These are phyloP conservation scores for Lactarius trivialis DNA, from an alignment of 768 basidiomycete genomes.

Conservation along the genomic window DNA sequence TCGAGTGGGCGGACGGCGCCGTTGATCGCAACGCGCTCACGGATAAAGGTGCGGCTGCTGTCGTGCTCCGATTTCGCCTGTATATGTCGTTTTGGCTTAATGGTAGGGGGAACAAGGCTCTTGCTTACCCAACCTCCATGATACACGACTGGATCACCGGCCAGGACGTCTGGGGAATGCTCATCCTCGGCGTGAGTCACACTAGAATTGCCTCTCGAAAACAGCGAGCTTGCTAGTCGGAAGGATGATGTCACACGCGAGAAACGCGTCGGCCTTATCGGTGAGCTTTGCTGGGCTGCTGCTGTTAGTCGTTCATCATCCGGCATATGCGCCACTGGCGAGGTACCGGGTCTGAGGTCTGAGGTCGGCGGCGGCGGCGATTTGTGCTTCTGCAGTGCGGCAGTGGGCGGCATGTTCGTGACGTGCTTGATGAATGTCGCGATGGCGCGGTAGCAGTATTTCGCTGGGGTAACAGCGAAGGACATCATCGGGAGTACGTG, in stretches of 20 bases:
- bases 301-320: neutral
- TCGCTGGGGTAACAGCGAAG: conserved; percentile 66
- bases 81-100: neutral
- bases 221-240: neutral
- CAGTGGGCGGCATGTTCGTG: conserved; percentile 41
- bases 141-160: conserved; percentile 61
- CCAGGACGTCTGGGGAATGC: conserved; percentile 27
- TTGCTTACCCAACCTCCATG: conserved; percentile 40
- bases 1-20: conserved; percentile 78
- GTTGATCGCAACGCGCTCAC: conserved; percentile 78
- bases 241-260: neutral
- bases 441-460: conserved; percentile 74
- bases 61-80: conserved; percentile 28
- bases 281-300: neutral
- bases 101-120: neutral
- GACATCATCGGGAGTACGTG: conserved; percentile 70
- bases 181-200: conserved; percentile 15
- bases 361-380: neutral
- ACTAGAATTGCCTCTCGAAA: neutral
- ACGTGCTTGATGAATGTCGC: conserved; percentile 67
- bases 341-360: neutral
- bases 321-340: neutral
- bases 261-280: neutral
- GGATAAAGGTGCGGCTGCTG: conserved; percentile 56
- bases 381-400: neutral